Evolutionary conservation across 2,329 filamentous ascomycete genomes (phyloP).

Genomic region (Aspergillus felis): DNA sequence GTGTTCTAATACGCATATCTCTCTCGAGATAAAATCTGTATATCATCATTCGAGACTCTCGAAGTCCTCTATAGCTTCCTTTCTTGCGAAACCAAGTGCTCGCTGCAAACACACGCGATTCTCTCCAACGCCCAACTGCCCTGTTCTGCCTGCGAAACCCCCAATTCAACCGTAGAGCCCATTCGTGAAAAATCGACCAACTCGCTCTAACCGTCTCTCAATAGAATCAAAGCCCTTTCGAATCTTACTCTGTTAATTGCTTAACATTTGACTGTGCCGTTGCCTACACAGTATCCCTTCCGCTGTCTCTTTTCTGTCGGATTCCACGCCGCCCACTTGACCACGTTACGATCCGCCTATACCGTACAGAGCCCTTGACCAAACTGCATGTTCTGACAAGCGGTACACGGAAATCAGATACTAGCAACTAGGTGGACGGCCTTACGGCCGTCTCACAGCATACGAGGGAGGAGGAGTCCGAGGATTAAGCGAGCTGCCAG

Average conservation of each 20-base stretch:
- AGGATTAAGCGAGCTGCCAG: conserved; percentile 13
- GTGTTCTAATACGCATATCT: not conserved
- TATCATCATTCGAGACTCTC: not conserved
- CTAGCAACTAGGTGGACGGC: conserved; percentile 32
- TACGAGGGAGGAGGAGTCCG: conserved; percentile 27
- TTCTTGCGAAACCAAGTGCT: not conserved
- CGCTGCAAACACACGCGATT: not conserved
- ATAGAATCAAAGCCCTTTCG: not conserved
- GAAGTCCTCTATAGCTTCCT: not conserved
- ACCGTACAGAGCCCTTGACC: not conserved
- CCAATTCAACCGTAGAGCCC: not conserved
- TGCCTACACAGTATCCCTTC: not conserved
- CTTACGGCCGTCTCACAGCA: conserved; percentile 33
- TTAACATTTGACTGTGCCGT: not conserved
- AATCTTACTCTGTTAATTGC: not conserved
- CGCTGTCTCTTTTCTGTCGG: not conserved
- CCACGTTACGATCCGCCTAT: not conserved
- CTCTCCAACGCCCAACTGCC: not conserved
- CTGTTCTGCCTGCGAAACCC: not conserved
- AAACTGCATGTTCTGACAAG: conserved; percentile 10
- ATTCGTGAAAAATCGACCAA: not conserved
- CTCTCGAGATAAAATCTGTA: not conserved
- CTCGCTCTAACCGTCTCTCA: not conserved
- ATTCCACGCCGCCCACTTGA: not conserved
- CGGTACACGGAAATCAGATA: conserved; percentile 9